These are phyloP conservation scores for Kodamaea restingae DNA, from an alignment of 805 yeast species.

Conservation along the genomic window DNA sequence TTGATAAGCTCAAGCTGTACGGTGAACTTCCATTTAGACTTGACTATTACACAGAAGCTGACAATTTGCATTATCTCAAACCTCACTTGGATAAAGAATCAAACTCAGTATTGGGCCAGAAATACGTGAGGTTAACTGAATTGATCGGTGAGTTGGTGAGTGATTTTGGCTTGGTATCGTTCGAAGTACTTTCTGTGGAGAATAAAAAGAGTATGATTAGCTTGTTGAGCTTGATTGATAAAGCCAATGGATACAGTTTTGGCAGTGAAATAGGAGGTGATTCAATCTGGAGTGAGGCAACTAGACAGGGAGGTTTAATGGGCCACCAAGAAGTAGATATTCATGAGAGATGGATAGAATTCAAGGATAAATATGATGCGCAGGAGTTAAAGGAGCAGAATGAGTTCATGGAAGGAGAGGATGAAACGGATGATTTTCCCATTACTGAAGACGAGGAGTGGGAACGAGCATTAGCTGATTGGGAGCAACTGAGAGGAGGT, in stretches of 20 bases:
- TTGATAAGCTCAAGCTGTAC: conserved; percentile 72
- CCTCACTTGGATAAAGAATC: conserved; percentile 73
- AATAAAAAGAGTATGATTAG: conserved; percentile 90
- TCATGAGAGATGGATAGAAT: conserved; percentile 94
- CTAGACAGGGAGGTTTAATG: conserved; percentile 66
- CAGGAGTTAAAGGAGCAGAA: conserved; percentile 41
- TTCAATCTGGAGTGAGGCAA: conserved; percentile 94
- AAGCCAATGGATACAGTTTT: conserved; percentile 88
- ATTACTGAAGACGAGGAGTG: conserved; percentile 66
- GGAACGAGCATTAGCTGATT: conserved; percentile 42
- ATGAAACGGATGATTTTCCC: conserved; percentile 28
- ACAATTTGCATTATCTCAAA: conserved; percentile 65
- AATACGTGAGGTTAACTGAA: conserved; percentile 65
- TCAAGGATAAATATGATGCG: conserved; percentile 72
- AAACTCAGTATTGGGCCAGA: conserved; percentile 56
- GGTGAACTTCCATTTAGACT: conserved; percentile 79
- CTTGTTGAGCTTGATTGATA: conserved; percentile 72
- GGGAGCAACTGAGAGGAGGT: conserved; percentile 23
- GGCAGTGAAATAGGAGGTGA: conserved; percentile 98
- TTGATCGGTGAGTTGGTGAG: conserved; percentile 78
- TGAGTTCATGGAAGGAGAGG: conserved; percentile 25
- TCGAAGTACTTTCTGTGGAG: conserved; percentile 86
- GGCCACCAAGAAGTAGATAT: conserved; percentile 57
- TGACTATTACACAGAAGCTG: conserved; percentile 89
- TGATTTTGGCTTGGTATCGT: conserved; percentile 83